These are phyloP conservation scores for Handroanthus guayacan DNA, from an alignment of 257 asterid genomes.

Conservation along the genomic window DNA sequence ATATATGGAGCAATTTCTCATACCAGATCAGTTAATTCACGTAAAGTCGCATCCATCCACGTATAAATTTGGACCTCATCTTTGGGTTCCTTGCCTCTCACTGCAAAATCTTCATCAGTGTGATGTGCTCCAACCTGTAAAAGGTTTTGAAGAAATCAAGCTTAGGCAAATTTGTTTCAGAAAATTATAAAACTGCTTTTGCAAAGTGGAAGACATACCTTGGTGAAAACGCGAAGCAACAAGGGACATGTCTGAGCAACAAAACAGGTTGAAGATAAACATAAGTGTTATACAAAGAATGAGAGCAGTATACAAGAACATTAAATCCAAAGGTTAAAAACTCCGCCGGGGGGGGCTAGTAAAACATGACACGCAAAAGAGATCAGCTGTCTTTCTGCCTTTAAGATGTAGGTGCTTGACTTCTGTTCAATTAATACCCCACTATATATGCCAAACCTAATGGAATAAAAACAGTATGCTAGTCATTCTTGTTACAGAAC, in stretches of 20 bases:
- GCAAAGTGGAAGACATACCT: constrained; percentile 53
- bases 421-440: not conserved
- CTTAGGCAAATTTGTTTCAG: not conserved
- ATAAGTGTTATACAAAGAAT: not conserved
- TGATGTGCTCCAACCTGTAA: constrained; percentile 91
- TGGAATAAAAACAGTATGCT: not conserved
- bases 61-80: constrained; percentile 99
- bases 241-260: constrained; percentile 75
- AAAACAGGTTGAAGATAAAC: constrained; percentile 6
- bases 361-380: not conserved
- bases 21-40: constrained; percentile 99
- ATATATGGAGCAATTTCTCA: constrained; percentile 8
- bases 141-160: not conserved
- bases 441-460: not conserved
- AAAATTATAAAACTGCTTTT: not conserved
- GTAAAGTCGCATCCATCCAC: constrained; percentile 99
- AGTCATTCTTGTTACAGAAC: not conserved
- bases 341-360: not conserved
- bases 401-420: not conserved
- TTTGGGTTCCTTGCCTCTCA: constrained; percentile 98
- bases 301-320: not conserved
- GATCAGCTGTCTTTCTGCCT: not conserved
- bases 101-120: constrained; percentile 79
- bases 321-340: not conserved
- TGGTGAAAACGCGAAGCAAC: constrained; percentile 87